A percentile compares a stretch with the other conserved stretches of the same genome.
These are phyloP conservation scores for Cutaneotrichosporon sp. DNA, from an alignment of 1,284 basidiomycete species.

Conservation along the genomic window DNA sequence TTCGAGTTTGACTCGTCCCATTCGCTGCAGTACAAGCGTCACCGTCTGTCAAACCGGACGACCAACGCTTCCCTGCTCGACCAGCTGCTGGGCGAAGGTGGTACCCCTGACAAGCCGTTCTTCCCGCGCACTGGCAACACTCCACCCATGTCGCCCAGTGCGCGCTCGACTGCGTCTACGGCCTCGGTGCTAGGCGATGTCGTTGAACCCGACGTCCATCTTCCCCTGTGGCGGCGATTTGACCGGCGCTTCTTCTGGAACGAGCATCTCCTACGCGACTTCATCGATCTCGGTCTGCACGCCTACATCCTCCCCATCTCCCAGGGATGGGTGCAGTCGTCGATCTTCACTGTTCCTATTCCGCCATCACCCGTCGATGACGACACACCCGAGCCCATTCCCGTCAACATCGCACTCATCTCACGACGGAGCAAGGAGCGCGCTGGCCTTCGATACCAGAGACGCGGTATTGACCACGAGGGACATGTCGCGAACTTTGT, in stretches of 20 bases:
- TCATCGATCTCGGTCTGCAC: conserved; percentile 56
- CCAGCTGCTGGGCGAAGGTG: conserved; percentile 18
- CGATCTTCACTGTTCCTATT: conserved; percentile 60
- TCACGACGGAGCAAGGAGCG: conserved; percentile 53
- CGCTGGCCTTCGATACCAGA: conserved; percentile 55
- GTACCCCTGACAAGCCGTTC: conserved; percentile 3
- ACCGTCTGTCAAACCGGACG: conserved; percentile 28
- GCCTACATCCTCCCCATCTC: conserved; percentile 77
- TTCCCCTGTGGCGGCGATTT: conserved; percentile 52
- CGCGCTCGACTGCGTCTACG: not conserved
- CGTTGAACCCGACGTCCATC: conserved; percentile 49
- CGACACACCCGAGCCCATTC: conserved; percentile 21
- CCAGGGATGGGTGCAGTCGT: conserved; percentile 78
- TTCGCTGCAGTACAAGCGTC: conserved; percentile 50
- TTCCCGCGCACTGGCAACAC: conserved; percentile 13
- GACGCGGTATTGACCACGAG: conserved; percentile 53
- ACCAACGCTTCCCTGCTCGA: conserved; percentile 24
- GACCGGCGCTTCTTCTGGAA: conserved; percentile 56
- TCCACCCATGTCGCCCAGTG: not conserved
- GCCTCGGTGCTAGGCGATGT: conserved; percentile 23
- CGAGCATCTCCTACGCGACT: conserved; percentile 45
- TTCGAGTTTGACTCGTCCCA: conserved; percentile 53
- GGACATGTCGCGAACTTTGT: conserved; percentile 56
- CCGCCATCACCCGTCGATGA: conserved; percentile 21
- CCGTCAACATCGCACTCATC: conserved; percentile 51